A percentile compares a stretch with the other conserved stretches of the same genome.
These are phyloP conservation scores for Suhomyces choctaworum DNA, from an alignment of 1,139 yeast species.

Conservation along the genomic window DNA sequence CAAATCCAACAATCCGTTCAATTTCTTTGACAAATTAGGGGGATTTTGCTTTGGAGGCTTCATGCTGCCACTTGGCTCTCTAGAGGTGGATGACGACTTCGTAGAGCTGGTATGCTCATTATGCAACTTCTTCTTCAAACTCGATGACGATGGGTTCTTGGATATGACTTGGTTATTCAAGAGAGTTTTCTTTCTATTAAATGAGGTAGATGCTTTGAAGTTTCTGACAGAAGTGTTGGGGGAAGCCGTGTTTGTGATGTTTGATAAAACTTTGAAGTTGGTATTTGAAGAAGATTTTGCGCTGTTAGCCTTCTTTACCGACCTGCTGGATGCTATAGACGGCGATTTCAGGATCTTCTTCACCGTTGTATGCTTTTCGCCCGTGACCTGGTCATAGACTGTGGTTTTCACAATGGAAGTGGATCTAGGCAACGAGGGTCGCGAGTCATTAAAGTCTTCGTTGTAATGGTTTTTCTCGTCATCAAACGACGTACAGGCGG, in stretches of 20 bases:
- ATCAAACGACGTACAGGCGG: slow-evolving; percentile 18
- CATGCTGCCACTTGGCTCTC: not conserved
- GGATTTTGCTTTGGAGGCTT: slow-evolving; percentile 20
- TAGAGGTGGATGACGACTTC: slow-evolving; percentile 2
- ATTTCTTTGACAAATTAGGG: slow-evolving; percentile 25
- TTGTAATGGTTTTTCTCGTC: slow-evolving; percentile 24
- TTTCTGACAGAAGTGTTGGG: slow-evolving; percentile 20
- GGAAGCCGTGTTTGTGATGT: slow-evolving; percentile 30
- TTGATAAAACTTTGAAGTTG: slow-evolving; percentile 24
- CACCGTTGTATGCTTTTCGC: slow-evolving; percentile 27
- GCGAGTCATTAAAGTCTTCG: slow-evolving; percentile 16
- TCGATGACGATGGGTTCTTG: slow-evolving; percentile 21
- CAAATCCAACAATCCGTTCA: slow-evolving; percentile 27
- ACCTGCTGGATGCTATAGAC: slow-evolving; percentile 24
- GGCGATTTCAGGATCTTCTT: slow-evolving; percentile 25
- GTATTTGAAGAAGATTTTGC: slow-evolving; percentile 7
- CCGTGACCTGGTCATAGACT: slow-evolving; percentile 28
- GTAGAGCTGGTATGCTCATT: slow-evolving; percentile 7
- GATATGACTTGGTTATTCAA: slow-evolving; percentile 31
- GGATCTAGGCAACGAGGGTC: slow-evolving; percentile 41
- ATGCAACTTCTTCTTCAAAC: slow-evolving; percentile 7
- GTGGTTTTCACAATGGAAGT: slow-evolving; percentile 51
- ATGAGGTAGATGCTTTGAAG: slow-evolving; percentile 43
- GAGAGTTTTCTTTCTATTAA: slow-evolving; percentile 37
- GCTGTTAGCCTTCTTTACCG: slow-evolving; percentile 11